Base-by-base conservation (phyloP, 352 stramenopile species). In the Blastocystis sp. region DNA sequence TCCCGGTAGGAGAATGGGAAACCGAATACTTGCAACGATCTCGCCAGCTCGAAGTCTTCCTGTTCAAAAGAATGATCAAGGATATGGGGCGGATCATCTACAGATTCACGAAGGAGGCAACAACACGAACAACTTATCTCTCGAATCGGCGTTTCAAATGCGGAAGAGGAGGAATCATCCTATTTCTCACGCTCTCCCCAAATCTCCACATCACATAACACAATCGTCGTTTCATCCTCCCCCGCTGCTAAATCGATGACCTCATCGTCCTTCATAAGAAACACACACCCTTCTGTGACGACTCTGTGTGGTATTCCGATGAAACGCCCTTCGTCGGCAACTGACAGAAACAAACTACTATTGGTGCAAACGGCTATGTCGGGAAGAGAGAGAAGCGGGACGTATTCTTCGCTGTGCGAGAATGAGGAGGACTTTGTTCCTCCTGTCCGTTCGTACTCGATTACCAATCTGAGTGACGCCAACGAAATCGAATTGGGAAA, bases 381-480 rank as follows among this genome's bases (percentile, higher is more conserved):
- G 9, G 43, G n/a, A 48, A 64, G 71, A 81, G 40, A 81, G n/a
- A 21, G 71, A 66, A 81, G 71, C 52, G 71, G 52, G 19, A 81
- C 71, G 7, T 81, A 81, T 41, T 81, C 71, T 43, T 81, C 71
- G n/a, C 56, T 81, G 9, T 81, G 71, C 71, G 71, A 81, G 52
- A 41, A 48, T 4, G 71, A 81, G 38, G 40, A 28, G 1, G 71
- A 81, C 34, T 81, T 81, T 23, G n/a, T 81, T 38, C 40, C 71
- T 21, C 21, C n/a, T 43, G 71, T 64, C 14, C 21, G 71, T 34
- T 59, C 43, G 17, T 21, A 65, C 62, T 66, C 43, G 10, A 21
- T 61, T 19, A 81, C 41, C 41, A 38, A 67, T 38, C 21, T 81
- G 5, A 19, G 21, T 1, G 28, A 67, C 19, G 17, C 17, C 17